Evolutionary conservation across 2,329 filamentous ascomycete species (phyloP).

Genomic region (Botrytis deweyae): DNA sequence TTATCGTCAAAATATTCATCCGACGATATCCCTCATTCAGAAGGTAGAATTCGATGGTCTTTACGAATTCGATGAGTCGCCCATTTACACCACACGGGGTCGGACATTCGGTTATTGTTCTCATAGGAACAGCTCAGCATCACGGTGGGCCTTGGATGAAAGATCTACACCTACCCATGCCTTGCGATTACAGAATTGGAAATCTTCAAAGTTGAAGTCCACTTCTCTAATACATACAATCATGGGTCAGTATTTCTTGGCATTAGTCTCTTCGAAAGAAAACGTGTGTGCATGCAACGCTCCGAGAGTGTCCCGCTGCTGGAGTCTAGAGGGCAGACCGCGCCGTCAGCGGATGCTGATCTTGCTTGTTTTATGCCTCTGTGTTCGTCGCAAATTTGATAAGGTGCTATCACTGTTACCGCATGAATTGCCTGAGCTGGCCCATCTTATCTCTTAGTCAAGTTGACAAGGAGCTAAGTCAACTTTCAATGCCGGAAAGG

Average conservation of each 20-base stretch:
- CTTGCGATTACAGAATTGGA: not conserved
- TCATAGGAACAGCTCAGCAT: not conserved
- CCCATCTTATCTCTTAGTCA: not conserved
- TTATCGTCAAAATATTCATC: not conserved
- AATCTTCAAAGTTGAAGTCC: not conserved
- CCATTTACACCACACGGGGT: not conserved
- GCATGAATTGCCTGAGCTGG: not conserved
- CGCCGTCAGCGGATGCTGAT: not conserved
- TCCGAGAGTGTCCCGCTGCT: not conserved
- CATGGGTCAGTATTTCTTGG: not conserved
- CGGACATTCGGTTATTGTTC: not conserved
- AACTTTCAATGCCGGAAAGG: not conserved
- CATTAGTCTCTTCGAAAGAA: not conserved
- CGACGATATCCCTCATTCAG: not conserved
- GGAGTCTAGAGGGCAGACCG: not conserved
- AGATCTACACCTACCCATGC: slow-evolving; percentile 9
- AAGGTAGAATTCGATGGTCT: not conserved
- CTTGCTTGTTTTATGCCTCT: not conserved
- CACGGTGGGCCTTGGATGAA: not conserved
- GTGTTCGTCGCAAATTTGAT: not conserved
- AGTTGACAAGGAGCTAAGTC: not conserved
- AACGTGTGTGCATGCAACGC: not conserved
- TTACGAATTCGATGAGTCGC: not conserved
- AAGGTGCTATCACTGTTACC: not conserved
- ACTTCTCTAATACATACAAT: not conserved